Evolutionary conservation across 1,284 basidiomycete genomes (phyloP).

Genomic region (Abortiporus biennis): DNA sequence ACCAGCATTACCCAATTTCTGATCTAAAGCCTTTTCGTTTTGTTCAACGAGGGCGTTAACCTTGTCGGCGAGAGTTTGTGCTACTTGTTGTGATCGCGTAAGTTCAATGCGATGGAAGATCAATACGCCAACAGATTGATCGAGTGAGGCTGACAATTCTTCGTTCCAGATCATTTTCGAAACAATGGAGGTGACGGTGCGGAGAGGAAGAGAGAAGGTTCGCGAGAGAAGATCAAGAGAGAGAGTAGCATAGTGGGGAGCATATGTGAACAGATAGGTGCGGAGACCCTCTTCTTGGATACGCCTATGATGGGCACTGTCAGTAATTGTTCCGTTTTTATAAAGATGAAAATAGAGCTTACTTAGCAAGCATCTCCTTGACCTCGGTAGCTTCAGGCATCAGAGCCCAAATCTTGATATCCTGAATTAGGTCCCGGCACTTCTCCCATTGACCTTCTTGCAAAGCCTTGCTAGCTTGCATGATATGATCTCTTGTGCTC

Average conservation of each 20-base stretch:
- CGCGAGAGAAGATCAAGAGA: slow-evolving; percentile 83
- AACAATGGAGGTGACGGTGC: slow-evolving; percentile 85
- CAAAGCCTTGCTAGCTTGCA: slow-evolving; percentile 97
- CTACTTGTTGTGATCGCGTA: slow-evolving; percentile 85
- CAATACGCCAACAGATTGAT: slow-evolving; percentile 82
- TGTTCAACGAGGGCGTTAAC: slow-evolving; percentile 86
- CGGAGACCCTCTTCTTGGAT: slow-evolving; percentile 97
- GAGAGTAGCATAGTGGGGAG: slow-evolving; percentile 89
- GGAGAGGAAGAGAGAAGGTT: slow-evolving; percentile 81
- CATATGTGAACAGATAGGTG: slow-evolving; percentile 98
- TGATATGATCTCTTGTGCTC: slow-evolving; percentile 97
- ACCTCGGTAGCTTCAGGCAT: slow-evolving; percentile 89
- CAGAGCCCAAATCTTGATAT: slow-evolving; percentile 97
- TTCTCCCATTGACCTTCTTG: slow-evolving; percentile 97
- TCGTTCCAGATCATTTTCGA: slow-evolving; percentile 99
- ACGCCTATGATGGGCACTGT: slow-evolving; percentile 45
- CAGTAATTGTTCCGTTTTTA: neutral
- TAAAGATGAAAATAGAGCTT: slow-evolving; percentile 25
- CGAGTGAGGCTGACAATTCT: slow-evolving; percentile 90
- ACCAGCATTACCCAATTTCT: slow-evolving; percentile 70
- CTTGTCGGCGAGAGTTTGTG: slow-evolving; percentile 86
- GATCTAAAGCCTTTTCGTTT: slow-evolving; percentile 92
- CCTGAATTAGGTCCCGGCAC: slow-evolving; percentile 87
- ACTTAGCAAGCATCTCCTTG: slow-evolving; percentile 93
- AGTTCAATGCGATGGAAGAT: slow-evolving; percentile 90